phyloP scores from a whole-genome alignment of 352 stramenopile genomes.

The Peronospora tabacina region DNA sequence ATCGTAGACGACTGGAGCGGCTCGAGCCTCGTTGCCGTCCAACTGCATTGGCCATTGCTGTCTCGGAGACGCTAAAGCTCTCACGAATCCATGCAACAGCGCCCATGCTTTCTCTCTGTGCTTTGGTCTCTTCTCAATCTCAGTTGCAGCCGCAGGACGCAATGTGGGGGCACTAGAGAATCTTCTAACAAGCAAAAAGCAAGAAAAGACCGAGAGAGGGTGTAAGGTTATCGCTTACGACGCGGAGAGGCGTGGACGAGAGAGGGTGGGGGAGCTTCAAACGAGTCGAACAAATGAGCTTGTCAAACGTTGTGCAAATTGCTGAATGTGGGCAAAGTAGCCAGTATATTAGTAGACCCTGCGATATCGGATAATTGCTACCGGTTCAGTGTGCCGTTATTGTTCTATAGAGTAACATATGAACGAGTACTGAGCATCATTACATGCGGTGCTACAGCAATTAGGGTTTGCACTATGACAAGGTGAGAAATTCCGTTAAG shows the following conservation, averaged over 20 bases:
- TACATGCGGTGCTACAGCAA: neutral
- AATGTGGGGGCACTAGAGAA: conserved; percentile 3
- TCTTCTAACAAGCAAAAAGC: conserved; percentile 5
- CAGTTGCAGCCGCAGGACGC: neutral
- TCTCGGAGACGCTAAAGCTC: conserved; percentile 13
- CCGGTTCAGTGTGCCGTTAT: neutral
- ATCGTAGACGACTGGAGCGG: conserved; percentile 28
- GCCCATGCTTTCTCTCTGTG: conserved; percentile 32
- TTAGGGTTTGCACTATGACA: neutral
- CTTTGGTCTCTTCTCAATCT: conserved; percentile 15
- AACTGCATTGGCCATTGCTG: neutral
- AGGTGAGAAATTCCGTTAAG: neutral
- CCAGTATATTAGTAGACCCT: neutral
- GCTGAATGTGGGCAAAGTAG: neutral
- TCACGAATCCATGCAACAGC: conserved; percentile 30
- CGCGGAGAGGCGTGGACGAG: neutral
- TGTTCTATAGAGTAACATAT: too few relatives aligned
- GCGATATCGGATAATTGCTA: neutral
- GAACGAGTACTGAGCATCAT: too few relatives aligned
- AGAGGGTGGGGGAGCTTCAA: neutral
- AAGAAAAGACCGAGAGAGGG: conserved; percentile 7
- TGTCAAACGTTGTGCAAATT: neutral
- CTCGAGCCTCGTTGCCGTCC: conserved; percentile 7
- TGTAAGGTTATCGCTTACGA: neutral
- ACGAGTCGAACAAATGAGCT: neutral